These are phyloP conservation scores for Pascua guehoae DNA, from an alignment of 1,284 basidiomycete genomes.

Conservation along the genomic window DNA sequence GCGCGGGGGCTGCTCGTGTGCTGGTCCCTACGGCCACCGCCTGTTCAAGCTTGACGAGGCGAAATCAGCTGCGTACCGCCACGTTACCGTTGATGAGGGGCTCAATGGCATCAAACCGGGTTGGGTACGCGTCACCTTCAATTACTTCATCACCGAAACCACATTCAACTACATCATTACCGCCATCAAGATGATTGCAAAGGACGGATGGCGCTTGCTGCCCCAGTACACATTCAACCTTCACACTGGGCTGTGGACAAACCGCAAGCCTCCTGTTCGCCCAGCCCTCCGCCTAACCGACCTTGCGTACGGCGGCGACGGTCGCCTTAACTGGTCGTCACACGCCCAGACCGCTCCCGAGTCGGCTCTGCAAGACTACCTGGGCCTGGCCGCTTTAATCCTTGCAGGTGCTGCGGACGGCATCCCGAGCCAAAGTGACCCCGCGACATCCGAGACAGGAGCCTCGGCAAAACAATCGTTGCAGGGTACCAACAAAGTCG, in stretches of 20 bases:
- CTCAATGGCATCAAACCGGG: slow-evolving; percentile 5
- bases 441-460: no score
- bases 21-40: slow-evolving; percentile 6
- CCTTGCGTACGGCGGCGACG: no score
- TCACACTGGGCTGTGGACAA: slow-evolving; percentile 3
- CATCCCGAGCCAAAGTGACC: no score
- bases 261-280: no score
- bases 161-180: slow-evolving; percentile 7
- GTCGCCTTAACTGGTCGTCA: no score
- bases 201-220: slow-evolving; percentile 4
- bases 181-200: slow-evolving; percentile 3
- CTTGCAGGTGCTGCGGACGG: no score
- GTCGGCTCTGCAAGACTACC: no score
- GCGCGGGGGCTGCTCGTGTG: slow-evolving; percentile 12
- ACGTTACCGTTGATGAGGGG: neutral
- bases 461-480: no score
- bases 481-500: no score
- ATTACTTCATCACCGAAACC: slow-evolving; percentile 4
- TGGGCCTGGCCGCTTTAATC: no score
- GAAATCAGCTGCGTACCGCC: neutral
- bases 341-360: no score
- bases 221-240: slow-evolving; percentile 8
- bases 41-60: neutral
- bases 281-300: no score
- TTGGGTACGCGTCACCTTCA: slow-evolving; percentile 8